A percentile compares a stretch with the other conserved stretches of the same genome.
Conservation (phyloP, 352 stramenopile genomes). For the Globisporangium recalcitrans region DNA sequence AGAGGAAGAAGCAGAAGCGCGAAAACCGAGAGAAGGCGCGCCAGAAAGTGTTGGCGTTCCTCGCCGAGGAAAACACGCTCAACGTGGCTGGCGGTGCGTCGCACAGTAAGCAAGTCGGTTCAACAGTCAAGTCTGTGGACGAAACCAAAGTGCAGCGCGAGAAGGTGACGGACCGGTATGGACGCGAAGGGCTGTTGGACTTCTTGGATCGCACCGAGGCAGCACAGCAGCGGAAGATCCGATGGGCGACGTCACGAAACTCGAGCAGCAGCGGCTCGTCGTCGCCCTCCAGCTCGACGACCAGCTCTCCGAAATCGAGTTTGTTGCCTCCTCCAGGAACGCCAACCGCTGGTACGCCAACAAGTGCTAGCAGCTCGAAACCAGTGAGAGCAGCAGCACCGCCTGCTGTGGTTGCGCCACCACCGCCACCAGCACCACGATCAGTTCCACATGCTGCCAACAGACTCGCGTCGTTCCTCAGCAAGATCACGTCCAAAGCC, state of each 20-base stretch:
- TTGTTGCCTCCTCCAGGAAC: not conserved
- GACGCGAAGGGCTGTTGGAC: constrained; percentile 42
- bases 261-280: constrained; percentile 15
- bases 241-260: constrained; percentile 14
- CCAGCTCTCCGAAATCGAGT: constrained; percentile 13
- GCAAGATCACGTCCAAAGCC: constrained; percentile 17
- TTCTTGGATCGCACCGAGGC: constrained; percentile 35
- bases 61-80: constrained; percentile 34
- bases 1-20: constrained; percentile 40
- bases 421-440: not conserved
- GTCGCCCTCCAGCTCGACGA: constrained; percentile 23
- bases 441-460: constrained; percentile 21
- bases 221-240: constrained; percentile 23
- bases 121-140: constrained; percentile 49
- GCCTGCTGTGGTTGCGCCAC: not conserved
- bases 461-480: constrained; percentile 32
- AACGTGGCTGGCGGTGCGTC: constrained; percentile 6
- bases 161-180: constrained; percentile 46
- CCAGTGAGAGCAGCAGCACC: not conserved
- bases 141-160: constrained; percentile 43
- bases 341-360: not conserved
- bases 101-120: constrained; percentile 11
- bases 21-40: constrained; percentile 39
- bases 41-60: constrained; percentile 40
- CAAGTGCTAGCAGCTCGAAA: constrained; percentile 15